These are phyloP conservation scores for Chrysoporthe cubensis DNA, from an alignment of 2,329 filamentous ascomycete genomes.

Conservation along the genomic window DNA sequence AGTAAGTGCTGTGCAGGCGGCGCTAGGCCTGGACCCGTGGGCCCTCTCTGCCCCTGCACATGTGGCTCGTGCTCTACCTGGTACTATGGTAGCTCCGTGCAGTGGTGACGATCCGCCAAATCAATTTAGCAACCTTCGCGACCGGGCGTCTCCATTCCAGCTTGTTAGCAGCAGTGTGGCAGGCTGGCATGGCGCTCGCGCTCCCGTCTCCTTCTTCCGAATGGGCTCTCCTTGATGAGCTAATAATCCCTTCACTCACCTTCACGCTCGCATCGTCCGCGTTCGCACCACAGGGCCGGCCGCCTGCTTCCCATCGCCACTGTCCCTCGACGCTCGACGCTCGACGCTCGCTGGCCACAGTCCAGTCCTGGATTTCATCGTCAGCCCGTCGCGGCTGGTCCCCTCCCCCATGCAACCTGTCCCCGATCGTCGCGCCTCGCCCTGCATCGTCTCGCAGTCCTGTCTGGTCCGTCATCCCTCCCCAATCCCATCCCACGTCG, in stretches of 20 bases:
- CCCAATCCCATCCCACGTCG: background rate
- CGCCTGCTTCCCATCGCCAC: background rate
- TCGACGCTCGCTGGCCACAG: background rate
- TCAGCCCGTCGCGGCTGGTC: background rate
- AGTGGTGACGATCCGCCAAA: slow-evolving; percentile 15
- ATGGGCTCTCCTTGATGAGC: slow-evolving; percentile 5
- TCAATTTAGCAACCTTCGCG: slow-evolving; percentile 13
- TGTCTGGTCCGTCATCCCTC: slow-evolving; percentile 2
- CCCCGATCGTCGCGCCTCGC: background rate
- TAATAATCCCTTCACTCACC: background rate
- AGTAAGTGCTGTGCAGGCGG: too few relatives aligned
- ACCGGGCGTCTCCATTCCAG: slow-evolving; percentile 8
- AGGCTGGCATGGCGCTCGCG: slow-evolving; percentile 1
- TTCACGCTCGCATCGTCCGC: too few relatives aligned
- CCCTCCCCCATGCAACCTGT: background rate
- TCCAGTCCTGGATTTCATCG: background rate
- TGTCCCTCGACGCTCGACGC: background rate
- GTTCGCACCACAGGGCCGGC: background rate
- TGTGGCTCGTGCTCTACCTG: background rate
- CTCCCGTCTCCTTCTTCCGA: background rate
- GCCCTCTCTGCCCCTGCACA: background rate
- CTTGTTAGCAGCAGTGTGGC: background rate
- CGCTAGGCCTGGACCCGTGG: too few relatives aligned
- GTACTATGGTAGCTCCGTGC: background rate
- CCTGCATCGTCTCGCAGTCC: slow-evolving; percentile 2